Evolutionary conservation across 768 basidiomycete species (phyloP).

Genomic region (Boletus pseudo-olivaceus): DNA sequence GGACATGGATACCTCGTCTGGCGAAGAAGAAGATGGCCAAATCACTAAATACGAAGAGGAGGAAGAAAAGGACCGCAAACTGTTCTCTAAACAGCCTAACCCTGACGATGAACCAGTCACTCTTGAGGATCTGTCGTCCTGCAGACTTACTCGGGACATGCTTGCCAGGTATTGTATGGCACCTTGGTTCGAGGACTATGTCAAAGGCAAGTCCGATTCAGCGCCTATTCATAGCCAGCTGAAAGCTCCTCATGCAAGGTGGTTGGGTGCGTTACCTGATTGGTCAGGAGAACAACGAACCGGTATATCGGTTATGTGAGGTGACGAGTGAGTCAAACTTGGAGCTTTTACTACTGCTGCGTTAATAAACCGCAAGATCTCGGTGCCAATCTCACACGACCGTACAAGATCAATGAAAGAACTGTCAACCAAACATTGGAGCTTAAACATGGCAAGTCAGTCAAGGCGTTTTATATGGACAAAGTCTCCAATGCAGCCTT

Average conservation of each 20-base stretch:
- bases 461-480: slow-evolving; percentile 69
- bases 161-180: slow-evolving; percentile 69
- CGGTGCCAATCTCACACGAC: slow-evolving; percentile 49
- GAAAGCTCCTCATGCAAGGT: slow-evolving; percentile 40
- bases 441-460: slow-evolving; percentile 72
- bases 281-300: slow-evolving; percentile 52
- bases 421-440: slow-evolving; percentile 64
- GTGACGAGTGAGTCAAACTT: slow-evolving; percentile 58
- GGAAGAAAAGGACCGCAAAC: slow-evolving; percentile 58
- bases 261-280: slow-evolving; percentile 86
- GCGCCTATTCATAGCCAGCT: background rate
- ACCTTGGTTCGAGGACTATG: slow-evolving; percentile 85
- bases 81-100: slow-evolving; percentile 42
- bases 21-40: slow-evolving; percentile 75
- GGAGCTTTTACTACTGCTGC: background rate
- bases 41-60: slow-evolving; percentile 71
- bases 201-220: slow-evolving; percentile 53
- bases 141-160: slow-evolving; percentile 63
- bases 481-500: slow-evolving; percentile 78
- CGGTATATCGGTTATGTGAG: slow-evolving; percentile 81
- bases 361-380: slow-evolving; percentile 42
- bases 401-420: slow-evolving; percentile 69
- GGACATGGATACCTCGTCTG: slow-evolving; percentile 82
- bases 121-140: slow-evolving; percentile 55
- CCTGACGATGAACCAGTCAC: slow-evolving; percentile 47